Base-by-base conservation (phyloP, 805 yeast genomes). In the Starmera caribaea region DNA sequence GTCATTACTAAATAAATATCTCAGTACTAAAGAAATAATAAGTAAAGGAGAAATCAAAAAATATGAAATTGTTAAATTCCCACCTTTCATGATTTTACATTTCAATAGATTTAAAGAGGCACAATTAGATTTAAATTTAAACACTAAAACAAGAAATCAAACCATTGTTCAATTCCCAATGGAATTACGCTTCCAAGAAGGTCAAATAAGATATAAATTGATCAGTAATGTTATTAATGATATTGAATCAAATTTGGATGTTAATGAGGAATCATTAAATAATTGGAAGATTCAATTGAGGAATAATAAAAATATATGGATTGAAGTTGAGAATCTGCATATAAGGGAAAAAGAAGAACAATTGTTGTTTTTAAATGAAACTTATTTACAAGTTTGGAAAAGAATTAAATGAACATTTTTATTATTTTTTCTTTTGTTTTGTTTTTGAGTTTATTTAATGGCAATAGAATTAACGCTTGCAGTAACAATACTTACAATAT, bases 391-490 rank as follows among this genome's bases (percentile, higher is more conserved):
- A 55, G 61, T 84, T 10, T 82, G 92, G 89, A 69, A 73, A 45
- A 58, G 54, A 36, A 40, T 45, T 2, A 37, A 42, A 40, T 45
- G 29, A 32, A 24, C 11, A 30, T 14, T 27, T 8, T 32, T 34
- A 12, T 24, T 14, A 21, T 33, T 21, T 33, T 16, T 26, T 7
- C 12, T 14, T 8, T 30, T 30, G 8, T 35, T 30, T 13, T 30
- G 35, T 26, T 28, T 16, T 36, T 24, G 9, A 8, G 16, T 35
- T 50, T 69, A 86, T 61, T 82, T 82, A 50, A 92, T 87, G 24
- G 96, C 95, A 42, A 86, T 80, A 36, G 90, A 76, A 61, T 92
- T 89, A 33, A 92, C 89, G 61, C 83, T 84, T 37, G 96, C 85
- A 13, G 96, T 85, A 55, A 89, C 69, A 46, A 90, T 73, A 29